Base-by-base conservation (phyloP, 1,284 basidiomycete genomes). In the Papiliotrema flavescens region DNA sequence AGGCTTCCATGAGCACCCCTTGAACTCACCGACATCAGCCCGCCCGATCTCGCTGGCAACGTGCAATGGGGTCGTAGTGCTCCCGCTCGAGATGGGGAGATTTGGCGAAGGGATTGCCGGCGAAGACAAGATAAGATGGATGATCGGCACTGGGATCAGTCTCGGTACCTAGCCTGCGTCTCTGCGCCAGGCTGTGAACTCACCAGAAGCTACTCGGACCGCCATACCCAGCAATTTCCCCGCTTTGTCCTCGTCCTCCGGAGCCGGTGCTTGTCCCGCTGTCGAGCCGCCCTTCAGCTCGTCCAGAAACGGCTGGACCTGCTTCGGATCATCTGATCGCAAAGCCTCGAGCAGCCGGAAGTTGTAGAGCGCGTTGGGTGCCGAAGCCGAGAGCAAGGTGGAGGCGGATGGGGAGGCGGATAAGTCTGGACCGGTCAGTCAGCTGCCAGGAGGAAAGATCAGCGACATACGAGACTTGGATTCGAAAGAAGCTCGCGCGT, bases 191-290 rank as follows among this genome's bases (percentile, higher is more conserved):
- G 9, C 3, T 13, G 23, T 19, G 39, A 35, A 80, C 86, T 61
- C 65, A 90, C 89, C 81, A 23, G 85, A 84, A 53, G 86, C 89
- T 66, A 92, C 92, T 49, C 89, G 82, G 15, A 95, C 86, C 3
- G 91, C 90, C 36, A 95, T 83, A 69, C 92, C 90, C 7, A 95
- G 79, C 0, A 90, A 84, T 5, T 86, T 84, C 23, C 88, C 86
- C 7, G 84, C 86, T 2, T 20, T 66, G 22, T 54, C 54, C 3
- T 47, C 23, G 41, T 57, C 82, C 78, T 61, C 79, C 80, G 61
- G 86, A 82, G 69, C 84, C 83, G 57, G 51, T 1, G 28, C 54
- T 0, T 44, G 55, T 2, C 37, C 55, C 1, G 48, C 49, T 11
- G 26, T 24, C 7, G 44, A n/a, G 32, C 53, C 54, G 4, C 54